Percentiles rank a stretch among this genome's conserved stretches.
Evolutionary conservation across 2,329 filamentous ascomycete species (phyloP).

Genomic region (Thelonectria olida): DNA sequence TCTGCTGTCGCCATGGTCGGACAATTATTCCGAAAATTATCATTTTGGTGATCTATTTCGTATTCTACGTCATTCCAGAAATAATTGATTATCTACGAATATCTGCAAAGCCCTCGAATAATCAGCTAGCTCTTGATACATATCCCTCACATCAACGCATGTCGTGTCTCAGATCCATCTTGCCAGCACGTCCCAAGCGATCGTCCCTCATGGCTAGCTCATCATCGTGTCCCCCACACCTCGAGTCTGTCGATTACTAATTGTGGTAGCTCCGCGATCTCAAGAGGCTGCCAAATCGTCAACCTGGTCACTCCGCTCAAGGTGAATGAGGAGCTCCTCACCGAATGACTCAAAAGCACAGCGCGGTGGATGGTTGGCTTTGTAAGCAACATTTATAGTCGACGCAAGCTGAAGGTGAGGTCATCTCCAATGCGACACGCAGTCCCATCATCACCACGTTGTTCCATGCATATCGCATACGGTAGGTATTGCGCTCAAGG

Average conservation of each 20-base stretch:
- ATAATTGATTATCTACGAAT: too few relatives aligned
- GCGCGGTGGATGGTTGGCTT: neutral
- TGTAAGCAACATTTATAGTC: neutral
- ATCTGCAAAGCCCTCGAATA: neutral
- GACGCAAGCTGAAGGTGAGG: too few relatives aligned
- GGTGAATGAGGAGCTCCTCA: neutral
- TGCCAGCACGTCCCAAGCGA: too few relatives aligned
- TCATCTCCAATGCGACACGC: too few relatives aligned
- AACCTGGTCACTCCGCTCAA: neutral
- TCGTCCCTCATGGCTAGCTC: too few relatives aligned
- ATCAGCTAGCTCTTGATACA: neutral
- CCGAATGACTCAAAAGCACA: neutral
- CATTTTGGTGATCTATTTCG: neutral
- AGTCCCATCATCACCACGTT: too few relatives aligned
- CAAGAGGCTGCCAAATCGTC: neutral
- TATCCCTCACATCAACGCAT: neutral
- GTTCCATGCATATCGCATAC: too few relatives aligned
- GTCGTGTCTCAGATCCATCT: neutral
- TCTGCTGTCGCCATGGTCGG: conserved; percentile 6
- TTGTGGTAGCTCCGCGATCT: neutral
- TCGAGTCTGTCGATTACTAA: neutral
- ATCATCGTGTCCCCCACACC: neutral
- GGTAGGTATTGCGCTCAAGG: too few relatives aligned
- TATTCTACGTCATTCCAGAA: neutral
- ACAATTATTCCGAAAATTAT: neutral